Evolutionary conservation across 1,284 basidiomycete species (phyloP).

Genomic region (Phylloboletellus chloephorus): DNA sequence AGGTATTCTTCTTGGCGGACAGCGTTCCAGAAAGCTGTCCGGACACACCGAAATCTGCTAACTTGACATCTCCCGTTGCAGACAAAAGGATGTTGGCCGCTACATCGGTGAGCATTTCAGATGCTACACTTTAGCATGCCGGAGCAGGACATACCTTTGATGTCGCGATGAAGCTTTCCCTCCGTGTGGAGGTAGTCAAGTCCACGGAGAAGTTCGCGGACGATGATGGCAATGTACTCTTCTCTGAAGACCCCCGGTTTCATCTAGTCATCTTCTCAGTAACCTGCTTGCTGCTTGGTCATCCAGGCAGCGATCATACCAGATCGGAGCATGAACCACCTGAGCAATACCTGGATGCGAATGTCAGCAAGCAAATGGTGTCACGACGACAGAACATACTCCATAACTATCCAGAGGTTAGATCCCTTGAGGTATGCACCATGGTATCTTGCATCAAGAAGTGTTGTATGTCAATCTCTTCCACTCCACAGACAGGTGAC

Average conservation of each 20-base stretch:
- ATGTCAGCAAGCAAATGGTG: slow-evolving; percentile 9
- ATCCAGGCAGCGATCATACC: slow-evolving; percentile 38
- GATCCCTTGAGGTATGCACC: slow-evolving; percentile 94
- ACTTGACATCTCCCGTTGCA: slow-evolving; percentile 93
- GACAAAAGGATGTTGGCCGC: slow-evolving; percentile 95
- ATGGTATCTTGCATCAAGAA: slow-evolving; percentile 67
- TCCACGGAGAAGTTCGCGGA: slow-evolving; percentile 86
- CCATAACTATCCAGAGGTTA: slow-evolving; percentile 99
- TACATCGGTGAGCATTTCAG: slow-evolving; percentile 29
- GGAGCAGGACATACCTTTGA: slow-evolving; percentile 72
- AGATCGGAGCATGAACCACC: slow-evolving; percentile 83
- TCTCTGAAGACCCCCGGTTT: slow-evolving; percentile 96
- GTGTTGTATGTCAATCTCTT: slow-evolving; percentile 27
- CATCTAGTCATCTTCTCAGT: slow-evolving; percentile 58
- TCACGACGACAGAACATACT: slow-evolving; percentile 48
- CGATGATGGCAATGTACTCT: slow-evolving; percentile 97
- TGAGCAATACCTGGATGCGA: slow-evolving; percentile 64
- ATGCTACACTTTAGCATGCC: background rate
- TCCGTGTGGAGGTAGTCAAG: slow-evolving; percentile 95
- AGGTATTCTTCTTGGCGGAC: slow-evolving; percentile 98
- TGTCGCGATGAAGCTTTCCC: slow-evolving; percentile 96
- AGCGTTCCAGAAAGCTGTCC: slow-evolving; percentile 96
- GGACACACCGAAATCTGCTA: slow-evolving; percentile 98
- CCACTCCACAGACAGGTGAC: slow-evolving; percentile 19
- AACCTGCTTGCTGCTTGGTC: slow-evolving; percentile 10